Evolutionary conservation across 176 grass and related monocot species (phyloP).

Genomic region (Bothriochloa decipiens): DNA sequence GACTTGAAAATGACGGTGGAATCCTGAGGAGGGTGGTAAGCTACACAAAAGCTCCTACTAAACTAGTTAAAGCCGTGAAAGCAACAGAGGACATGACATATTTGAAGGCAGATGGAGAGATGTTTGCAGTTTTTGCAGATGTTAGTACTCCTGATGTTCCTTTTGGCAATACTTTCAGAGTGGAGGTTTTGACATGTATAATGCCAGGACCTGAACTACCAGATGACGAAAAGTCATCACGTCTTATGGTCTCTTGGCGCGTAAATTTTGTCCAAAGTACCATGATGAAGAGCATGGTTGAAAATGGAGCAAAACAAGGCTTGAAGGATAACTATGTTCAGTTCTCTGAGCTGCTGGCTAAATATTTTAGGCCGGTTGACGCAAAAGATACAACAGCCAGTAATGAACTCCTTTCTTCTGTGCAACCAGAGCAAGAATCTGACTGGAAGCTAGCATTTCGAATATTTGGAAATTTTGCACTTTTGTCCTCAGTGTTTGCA

Average conservation of each 20-base stretch:
- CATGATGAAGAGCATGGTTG: conserved; percentile 96
- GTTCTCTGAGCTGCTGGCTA: conserved; percentile 69
- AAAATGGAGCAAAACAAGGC: conserved; percentile 88
- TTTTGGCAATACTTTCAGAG: conserved; percentile 80
- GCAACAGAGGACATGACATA: conserved; percentile 84
- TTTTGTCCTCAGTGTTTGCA: conserved; percentile 66
- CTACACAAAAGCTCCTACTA: conserved; percentile 87
- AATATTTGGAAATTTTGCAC: conserved; percentile 88
- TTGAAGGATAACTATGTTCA: conserved; percentile 77
- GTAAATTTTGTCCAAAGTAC: conserved; percentile 90
- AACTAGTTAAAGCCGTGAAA: conserved; percentile 88
- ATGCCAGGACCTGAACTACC: conserved; percentile 69
- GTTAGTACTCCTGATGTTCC: conserved; percentile 83
- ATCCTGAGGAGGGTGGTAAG: conserved; percentile 72
- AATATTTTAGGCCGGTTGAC: conserved; percentile 67
- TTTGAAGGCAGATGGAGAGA: conserved; percentile 70
- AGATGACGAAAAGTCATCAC: conserved; percentile 60
- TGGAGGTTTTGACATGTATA: conserved; percentile 75
- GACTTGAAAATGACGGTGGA: conserved; percentile 66
- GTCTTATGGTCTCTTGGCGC: conserved; percentile 79
- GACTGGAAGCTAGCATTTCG: conserved; percentile 74
- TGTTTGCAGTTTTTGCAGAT: conserved; percentile 64
- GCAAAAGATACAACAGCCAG: conserved; percentile 51
- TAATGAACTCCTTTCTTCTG: conserved; percentile 66
- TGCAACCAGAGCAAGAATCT: conserved; percentile 70